Evolutionary conservation across 257 asterid genomes (phyloP), one percentile per base, ranked within the genome.

Genomic region (Datura wrightii): DNA sequence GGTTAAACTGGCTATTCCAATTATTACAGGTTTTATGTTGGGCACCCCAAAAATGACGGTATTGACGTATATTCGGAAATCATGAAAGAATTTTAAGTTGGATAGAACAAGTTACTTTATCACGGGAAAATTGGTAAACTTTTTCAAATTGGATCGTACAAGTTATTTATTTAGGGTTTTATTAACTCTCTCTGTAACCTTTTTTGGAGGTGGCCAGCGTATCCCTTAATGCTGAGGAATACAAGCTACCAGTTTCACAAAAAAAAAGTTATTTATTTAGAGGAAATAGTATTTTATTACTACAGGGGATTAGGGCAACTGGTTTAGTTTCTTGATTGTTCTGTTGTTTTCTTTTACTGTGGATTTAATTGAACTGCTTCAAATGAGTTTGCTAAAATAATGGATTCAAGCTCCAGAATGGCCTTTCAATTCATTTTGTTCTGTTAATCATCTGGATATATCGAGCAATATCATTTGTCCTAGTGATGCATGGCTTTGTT

Each of bases 361-460:
- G 62, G 60, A 13, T 76, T 44, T 50, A 50, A 24, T 24, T 76
- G 56, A 48, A 76, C 81, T 31, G 44, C 81, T 76, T 76, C 6
- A 8, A 2, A 39, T 80, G 37, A 44, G 71, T 56, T 48, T n/a
- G 19, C 42, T 83, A 55, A 19, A 71, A 46, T 76, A 76, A 48
- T 76, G 46, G 58, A 52, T 50, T 76, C 62, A 24, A 76, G 59
- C 60, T 76, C 24, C 46, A 13, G 44, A 76, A 31, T 76, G 24
- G 46, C 60, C 48, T 24, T 52, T 53, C 31, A 34, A 63, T 78
- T 78, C 14, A 76, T 7, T 31, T 76, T 52, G 14, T 78, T 52
- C 44, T 78, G 62, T 52, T 52, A 24, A 24, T 31, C 46, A 31
- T 76, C 24, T 78, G 48, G 31, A 31, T 52, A 14, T 78, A 14